Evolutionary conservation across 2,329 filamentous ascomycete species (phyloP).

Genomic region (Aspergillus neoniger): DNA sequence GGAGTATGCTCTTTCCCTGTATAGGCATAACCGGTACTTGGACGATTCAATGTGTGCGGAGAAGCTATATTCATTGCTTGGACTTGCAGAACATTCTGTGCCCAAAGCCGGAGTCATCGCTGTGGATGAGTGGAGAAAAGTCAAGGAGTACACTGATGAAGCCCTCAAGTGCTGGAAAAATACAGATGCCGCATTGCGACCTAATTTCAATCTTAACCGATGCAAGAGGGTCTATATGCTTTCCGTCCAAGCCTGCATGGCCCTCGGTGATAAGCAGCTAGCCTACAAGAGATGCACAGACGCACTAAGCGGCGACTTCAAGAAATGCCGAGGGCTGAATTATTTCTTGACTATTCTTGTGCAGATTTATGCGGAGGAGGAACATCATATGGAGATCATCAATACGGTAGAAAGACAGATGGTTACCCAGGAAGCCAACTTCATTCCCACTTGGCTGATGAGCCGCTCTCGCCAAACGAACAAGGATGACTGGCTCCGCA

Average conservation of each 20-base stretch:
- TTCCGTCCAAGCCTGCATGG: background rate
- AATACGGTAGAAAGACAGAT: background rate
- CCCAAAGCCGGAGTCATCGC: background rate
- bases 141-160: background rate
- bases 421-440: background rate
- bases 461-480: constrained; percentile 1
- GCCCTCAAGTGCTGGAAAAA: background rate
- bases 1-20: background rate
- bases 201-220: background rate
- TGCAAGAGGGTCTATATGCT: background rate
- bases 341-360: background rate
- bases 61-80: background rate
- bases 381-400: background rate
- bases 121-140: background rate
- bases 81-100: background rate
- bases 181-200: background rate
- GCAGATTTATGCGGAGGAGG: background rate
- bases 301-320: background rate
- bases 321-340: background rate
- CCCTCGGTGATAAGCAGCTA: background rate
- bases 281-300: background rate
- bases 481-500: background rate
- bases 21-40: background rate
- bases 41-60: background rate
- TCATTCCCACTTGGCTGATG: background rate